Conservation (phyloP, 768 basidiomycete genomes). For the Holtermannia corniformis region DNA sequence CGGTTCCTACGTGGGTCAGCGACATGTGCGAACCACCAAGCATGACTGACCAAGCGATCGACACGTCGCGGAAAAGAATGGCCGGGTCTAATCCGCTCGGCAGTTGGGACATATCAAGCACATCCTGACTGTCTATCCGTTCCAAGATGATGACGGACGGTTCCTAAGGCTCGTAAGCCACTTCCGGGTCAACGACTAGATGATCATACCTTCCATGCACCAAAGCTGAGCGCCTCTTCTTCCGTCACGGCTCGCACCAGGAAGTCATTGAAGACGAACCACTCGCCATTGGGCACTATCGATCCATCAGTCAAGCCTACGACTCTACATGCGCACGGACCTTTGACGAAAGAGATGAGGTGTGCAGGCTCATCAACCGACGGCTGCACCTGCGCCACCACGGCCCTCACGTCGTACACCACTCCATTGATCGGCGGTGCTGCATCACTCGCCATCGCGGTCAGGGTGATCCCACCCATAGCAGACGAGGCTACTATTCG, state of each 20-base stretch:
- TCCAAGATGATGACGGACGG: conserved; percentile 89
- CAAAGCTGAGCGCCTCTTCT: conserved; percentile 77
- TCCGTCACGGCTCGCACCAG: conserved; percentile 73
- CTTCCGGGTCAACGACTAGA: no score
- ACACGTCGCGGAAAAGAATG: conserved; percentile 76
- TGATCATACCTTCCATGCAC: conserved; percentile 84
- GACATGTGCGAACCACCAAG: no score
- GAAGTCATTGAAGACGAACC: conserved; percentile 98
- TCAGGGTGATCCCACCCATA: conserved; percentile 16
- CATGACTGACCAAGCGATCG: conserved; percentile 63
- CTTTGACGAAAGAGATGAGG: conserved; percentile 77
- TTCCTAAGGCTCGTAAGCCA: conserved; percentile 46
- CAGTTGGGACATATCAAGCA: conserved; percentile 57
- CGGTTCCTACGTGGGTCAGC: conserved; percentile 55
- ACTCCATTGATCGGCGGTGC: conserved; percentile 43
- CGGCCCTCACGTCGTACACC: conserved; percentile 64
- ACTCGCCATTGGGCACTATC: conserved; percentile 69
- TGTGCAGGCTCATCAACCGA: conserved; percentile 65
- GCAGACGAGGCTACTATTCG: conserved; percentile 6
- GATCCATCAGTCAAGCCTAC: conserved; percentile 4
- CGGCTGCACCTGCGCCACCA: conserved; percentile 66
- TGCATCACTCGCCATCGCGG: conserved; percentile 4
- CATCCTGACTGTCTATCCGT: conserved; percentile 53
- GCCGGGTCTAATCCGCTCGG: conserved; percentile 60
- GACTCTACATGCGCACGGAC: conserved; percentile 43